Evolutionary conservation across 768 basidiomycete genomes (phyloP).

Genomic region (Pisolithus albus): DNA sequence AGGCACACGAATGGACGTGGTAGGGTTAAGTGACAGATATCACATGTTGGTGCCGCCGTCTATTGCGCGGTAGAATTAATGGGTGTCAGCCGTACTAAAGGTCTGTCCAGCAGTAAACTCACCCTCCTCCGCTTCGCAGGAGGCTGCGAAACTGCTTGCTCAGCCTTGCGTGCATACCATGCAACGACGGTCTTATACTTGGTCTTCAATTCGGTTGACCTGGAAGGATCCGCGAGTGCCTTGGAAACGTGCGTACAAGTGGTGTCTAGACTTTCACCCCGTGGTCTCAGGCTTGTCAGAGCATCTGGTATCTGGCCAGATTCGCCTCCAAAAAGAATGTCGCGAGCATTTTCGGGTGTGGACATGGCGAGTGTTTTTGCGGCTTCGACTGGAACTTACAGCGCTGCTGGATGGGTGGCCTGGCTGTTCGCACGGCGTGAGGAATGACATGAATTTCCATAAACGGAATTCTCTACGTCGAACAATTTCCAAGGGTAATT

Average conservation of each 20-base stretch:
- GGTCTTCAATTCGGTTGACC: constrained; percentile 27
- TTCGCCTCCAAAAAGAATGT: background rate
- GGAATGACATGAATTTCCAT: too few relatives aligned
- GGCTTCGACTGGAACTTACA: too few relatives aligned
- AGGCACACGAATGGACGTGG: constrained; percentile 67
- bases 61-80: constrained; percentile 14
- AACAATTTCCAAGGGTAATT: too few relatives aligned
- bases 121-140: constrained; percentile 65
- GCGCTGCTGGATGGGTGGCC: too few relatives aligned
- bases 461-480: too few relatives aligned
- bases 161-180: constrained; percentile 46
- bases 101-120: constrained; percentile 9
- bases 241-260: constrained; percentile 38
- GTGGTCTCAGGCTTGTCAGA: background rate
- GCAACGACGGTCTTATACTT: constrained; percentile 49
- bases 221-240: constrained; percentile 29
- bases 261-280: background rate
- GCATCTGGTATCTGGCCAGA: background rate
- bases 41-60: constrained; percentile 58
- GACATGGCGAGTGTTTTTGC: too few relatives aligned
- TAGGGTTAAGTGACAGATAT: constrained; percentile 47
- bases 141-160: constrained; percentile 34
- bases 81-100: background rate
- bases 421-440: too few relatives aligned
- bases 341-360: background rate